These are phyloP conservation scores for Didymella sp. DNA, from an alignment of 2,329 filamentous ascomycete species.

Conservation along the genomic window DNA sequence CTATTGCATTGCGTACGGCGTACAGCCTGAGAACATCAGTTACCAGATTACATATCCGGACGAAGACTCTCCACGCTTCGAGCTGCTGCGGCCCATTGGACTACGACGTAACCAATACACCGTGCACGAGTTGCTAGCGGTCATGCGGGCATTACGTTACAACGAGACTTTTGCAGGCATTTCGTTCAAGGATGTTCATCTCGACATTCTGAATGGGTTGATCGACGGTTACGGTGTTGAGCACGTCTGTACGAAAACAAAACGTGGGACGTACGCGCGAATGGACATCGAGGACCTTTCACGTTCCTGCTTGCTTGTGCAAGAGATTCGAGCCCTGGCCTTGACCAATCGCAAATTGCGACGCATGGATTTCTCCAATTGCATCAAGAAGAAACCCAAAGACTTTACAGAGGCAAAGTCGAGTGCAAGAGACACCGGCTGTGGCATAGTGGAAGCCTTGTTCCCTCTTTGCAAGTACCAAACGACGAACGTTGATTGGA, in stretches of 20 bases:
- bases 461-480: constrained; percentile 72
- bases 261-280: constrained; percentile 61
- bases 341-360: constrained; percentile 69
- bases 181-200: constrained; percentile 68
- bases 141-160: constrained; percentile 73
- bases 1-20: constrained; percentile 72
- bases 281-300: constrained; percentile 62
- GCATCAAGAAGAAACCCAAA: constrained; percentile 62
- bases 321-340: constrained; percentile 72
- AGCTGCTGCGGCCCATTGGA: constrained; percentile 64
- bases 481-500: constrained; percentile 74
- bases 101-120: constrained; percentile 62
- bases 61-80: constrained; percentile 72
- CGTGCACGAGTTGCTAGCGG: constrained; percentile 68
- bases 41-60: constrained; percentile 48
- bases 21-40: constrained; percentile 69
- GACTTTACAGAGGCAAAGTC: constrained; percentile 46
- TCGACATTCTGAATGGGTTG: constrained; percentile 70
- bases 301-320: constrained; percentile 66
- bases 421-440: constrained; percentile 66
- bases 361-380: constrained; percentile 70
- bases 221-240: constrained; percentile 67
- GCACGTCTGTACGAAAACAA: constrained; percentile 66
- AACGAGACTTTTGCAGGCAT: constrained; percentile 73
- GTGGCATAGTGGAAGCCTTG: constrained; percentile 72